Evolutionary conservation across 441 rosid genomes (phyloP).

Genomic region (Hura crepitans): DNA sequence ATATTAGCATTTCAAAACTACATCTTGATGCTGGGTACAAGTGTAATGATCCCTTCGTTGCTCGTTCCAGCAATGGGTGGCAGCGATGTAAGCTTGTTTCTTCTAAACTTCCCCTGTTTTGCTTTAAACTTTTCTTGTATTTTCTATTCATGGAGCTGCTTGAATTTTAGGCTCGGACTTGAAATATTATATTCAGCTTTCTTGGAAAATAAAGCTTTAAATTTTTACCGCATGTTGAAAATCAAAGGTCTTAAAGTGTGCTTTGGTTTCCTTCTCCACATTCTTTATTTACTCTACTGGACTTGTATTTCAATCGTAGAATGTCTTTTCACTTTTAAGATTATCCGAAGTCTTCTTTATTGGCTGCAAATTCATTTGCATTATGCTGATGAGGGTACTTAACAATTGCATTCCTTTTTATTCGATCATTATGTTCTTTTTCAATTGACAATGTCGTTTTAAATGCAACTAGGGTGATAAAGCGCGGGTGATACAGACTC

Average conservation of each 20-base stretch:
- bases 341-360: background rate
- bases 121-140: background rate
- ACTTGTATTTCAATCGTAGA: background rate
- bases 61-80: conserved; percentile 98
- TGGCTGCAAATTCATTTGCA: background rate
- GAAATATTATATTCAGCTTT: background rate
- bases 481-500: conserved; percentile 87
- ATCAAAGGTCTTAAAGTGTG: background rate
- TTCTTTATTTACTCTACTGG: background rate
- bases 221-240: background rate
- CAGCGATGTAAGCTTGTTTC: conserved; percentile 53
- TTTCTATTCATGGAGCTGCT: conserved; percentile 2
- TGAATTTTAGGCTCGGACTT: background rate
- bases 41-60: conserved; percentile 94
- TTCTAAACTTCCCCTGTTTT: background rate
- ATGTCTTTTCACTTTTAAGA: background rate
- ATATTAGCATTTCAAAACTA: conserved; percentile 91
- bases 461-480: conserved; percentile 65
- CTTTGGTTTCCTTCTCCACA: background rate
- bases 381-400: background rate
- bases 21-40: conserved; percentile 83
- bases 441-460: background rate
- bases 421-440: background rate
- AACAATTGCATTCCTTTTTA: background rate
- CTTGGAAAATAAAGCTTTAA: background rate